These are phyloP conservation scores for Ceraceosorus guamensis DNA, from an alignment of 1,284 basidiomycete species.

Conservation along the genomic window DNA sequence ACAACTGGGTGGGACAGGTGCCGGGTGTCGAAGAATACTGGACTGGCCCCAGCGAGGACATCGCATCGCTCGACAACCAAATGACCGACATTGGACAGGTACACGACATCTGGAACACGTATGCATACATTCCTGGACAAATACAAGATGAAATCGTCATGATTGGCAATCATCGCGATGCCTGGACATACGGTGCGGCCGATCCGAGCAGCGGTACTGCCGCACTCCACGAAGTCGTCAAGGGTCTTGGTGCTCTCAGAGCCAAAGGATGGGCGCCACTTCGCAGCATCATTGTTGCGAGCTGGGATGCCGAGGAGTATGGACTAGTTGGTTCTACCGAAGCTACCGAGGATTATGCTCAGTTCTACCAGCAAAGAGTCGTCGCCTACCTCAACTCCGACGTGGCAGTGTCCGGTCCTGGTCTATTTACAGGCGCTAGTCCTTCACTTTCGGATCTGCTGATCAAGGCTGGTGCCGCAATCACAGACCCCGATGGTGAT, in stretches of 20 bases:
- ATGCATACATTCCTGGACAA: conserved; percentile 81
- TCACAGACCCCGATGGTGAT: conserved; percentile 42
- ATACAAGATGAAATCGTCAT: conserved; percentile 74
- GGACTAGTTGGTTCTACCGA: conserved; percentile 81
- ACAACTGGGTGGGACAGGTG: conserved; percentile 53
- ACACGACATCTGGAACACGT: conserved; percentile 61
- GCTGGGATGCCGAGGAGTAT: conserved; percentile 91
- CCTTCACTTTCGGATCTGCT: conserved; percentile 75
- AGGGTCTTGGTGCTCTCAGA: conserved; percentile 69
- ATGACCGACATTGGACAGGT: conserved; percentile 9
- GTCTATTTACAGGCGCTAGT: conserved; percentile 57
- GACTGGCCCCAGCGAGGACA: conserved; percentile 49
- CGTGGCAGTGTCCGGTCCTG: conserved; percentile 63
- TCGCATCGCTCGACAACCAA: conserved; percentile 8
- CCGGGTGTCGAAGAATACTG: conserved; percentile 53
- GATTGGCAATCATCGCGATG: conserved; percentile 56
- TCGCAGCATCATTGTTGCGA: conserved; percentile 77
- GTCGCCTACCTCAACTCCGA: conserved; percentile 84
- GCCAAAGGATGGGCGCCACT: conserved; percentile 78
- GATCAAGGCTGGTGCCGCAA: conserved; percentile 60
- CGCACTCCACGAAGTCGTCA: conserved; percentile 72
- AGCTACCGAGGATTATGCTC: conserved; percentile 78
- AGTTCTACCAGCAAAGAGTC: conserved; percentile 68
- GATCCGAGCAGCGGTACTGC: conserved; percentile 85
- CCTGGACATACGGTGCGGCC: conserved; percentile 54